phyloP scores from a whole-genome alignment of 1,139 yeast species.

The Sugiyamaella japonica region DNA sequence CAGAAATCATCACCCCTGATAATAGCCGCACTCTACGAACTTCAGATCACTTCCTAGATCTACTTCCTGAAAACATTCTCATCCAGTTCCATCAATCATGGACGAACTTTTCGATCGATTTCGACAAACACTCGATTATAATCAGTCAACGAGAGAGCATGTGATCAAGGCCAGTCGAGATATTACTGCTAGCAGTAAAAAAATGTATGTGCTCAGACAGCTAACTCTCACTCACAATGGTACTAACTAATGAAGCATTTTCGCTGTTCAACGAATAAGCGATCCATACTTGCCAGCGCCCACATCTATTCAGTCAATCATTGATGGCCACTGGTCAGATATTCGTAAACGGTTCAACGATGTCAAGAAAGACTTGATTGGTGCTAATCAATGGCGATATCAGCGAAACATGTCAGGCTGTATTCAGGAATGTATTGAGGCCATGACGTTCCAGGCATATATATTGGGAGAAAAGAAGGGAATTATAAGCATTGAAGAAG shows the following conservation, averaged over 20 bases:
- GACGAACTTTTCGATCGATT: slow-evolving; percentile 4
- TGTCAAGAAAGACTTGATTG: slow-evolving; percentile 24
- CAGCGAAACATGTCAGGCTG: slow-evolving; percentile 31
- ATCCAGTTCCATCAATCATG: neutral
- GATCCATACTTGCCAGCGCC: slow-evolving; percentile 7
- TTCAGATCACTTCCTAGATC: too few species aligned
- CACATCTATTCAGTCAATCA: slow-evolving; percentile 5
- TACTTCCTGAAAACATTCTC: too few species aligned
- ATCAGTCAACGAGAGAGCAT: slow-evolving; percentile 43
- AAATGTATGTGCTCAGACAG: slow-evolving; percentile 31
- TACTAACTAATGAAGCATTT: neutral
- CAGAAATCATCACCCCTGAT: too few species aligned
- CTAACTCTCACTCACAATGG: too few species aligned
- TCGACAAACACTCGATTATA: slow-evolving; percentile 24
- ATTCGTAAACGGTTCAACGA: slow-evolving; percentile 19
- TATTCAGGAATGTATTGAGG: slow-evolving; percentile 46
- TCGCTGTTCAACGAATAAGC: slow-evolving; percentile 7
- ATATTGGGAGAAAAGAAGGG: slow-evolving; percentile 21
- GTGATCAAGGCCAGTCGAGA: slow-evolving; percentile 45
- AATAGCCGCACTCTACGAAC: too few species aligned
- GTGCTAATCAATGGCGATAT: slow-evolving; percentile 27
- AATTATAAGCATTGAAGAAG: slow-evolving; percentile 23
- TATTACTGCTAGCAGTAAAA: slow-evolving; percentile 45
- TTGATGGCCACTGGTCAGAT: slow-evolving; percentile 17
- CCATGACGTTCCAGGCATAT: slow-evolving; percentile 43